These are phyloP conservation scores for Psidium guajava DNA, from an alignment of 345 rosid species.

Conservation along the genomic window DNA sequence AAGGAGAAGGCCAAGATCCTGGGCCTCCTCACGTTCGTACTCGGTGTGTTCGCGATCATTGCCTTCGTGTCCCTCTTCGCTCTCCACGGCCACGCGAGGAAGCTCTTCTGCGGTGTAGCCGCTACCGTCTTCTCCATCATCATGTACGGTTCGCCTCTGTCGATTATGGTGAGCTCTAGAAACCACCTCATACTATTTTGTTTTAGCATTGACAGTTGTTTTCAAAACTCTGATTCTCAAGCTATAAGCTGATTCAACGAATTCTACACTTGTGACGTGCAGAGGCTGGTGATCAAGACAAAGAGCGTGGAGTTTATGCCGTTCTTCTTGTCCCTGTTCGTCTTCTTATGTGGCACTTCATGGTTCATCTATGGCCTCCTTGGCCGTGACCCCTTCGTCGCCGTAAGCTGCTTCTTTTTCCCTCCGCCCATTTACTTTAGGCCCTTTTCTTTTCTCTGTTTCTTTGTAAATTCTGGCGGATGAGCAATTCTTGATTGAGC, in stretches of 20 bases:
- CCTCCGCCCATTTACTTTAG: background rate
- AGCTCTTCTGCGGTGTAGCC: conserved; percentile 74
- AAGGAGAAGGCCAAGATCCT: conserved; percentile 68
- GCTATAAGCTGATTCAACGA: background rate
- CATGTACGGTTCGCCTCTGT: conserved; percentile 96
- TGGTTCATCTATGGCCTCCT: conserved; percentile 88
- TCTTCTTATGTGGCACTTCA: conserved; percentile 89
- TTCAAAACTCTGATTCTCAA: background rate
- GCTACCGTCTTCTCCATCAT: conserved; percentile 81
- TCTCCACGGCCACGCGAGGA: conserved; percentile 54
- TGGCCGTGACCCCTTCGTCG: conserved; percentile 74
- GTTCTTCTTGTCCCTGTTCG: conserved; percentile 83
- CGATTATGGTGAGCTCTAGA: conserved; percentile 62
- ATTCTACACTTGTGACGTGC: background rate
- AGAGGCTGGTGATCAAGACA: conserved; percentile 87
- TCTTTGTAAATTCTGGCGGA: background rate
- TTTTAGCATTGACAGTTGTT: background rate
- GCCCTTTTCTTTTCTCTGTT: too few relatives aligned
- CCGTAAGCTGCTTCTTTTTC: conserved; percentile 28
- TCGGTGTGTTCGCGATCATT: conserved; percentile 40
- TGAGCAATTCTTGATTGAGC: background rate
- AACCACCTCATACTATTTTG: background rate
- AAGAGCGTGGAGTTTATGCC: conserved; percentile 98
- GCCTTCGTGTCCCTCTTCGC: conserved; percentile 61
- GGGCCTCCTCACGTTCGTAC: conserved; percentile 42